Conservation (phyloP, 306 rosid genomes). For the Cucurbita pepo region DNA sequence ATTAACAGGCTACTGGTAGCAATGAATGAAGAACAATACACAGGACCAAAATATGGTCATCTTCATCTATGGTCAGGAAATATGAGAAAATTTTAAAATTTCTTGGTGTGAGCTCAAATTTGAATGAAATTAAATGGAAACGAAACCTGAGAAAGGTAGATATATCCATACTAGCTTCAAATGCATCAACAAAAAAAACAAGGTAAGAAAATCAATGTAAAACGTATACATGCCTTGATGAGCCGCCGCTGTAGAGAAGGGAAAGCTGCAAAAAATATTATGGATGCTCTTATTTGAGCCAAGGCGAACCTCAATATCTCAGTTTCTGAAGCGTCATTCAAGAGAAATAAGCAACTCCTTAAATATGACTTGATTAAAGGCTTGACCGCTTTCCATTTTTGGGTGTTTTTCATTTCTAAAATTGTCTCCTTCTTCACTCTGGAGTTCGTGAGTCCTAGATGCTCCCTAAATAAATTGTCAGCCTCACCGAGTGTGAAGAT, state of each 20-base stretch:
- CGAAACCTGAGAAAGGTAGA: neutral
- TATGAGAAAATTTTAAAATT: neutral
- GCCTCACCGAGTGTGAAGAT: constrained; percentile 56
- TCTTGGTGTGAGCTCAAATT: neutral
- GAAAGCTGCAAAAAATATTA: constrained; percentile 42
- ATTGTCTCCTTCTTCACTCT: constrained; percentile 43
- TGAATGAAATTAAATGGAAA: neutral
- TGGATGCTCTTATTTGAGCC: constrained; percentile 49
- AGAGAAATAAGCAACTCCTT: constrained; percentile 57
- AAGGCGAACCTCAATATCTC: constrained; percentile 58
- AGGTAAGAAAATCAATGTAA: neutral
- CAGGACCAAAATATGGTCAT: neutral
- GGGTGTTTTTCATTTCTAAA: constrained; percentile 42
- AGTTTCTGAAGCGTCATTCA: constrained; percentile 54
- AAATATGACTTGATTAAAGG: constrained; percentile 61
- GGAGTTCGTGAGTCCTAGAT: constrained; percentile 35
- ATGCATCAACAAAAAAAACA: neutral
- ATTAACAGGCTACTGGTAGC: neutral
- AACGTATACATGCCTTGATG: constrained; percentile 39
- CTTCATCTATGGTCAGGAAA: neutral
- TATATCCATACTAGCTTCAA: neutral
- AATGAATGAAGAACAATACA: neutral
- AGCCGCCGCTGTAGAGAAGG: constrained; percentile 53
- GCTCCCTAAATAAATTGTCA: constrained; percentile 47
- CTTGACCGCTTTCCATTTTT: constrained; percentile 48